A percentile compares a stretch with the other conserved stretches of the same genome.
Conservation (phyloP, 164 flowering plant genomes). For the Vitis riparia region DNA sequence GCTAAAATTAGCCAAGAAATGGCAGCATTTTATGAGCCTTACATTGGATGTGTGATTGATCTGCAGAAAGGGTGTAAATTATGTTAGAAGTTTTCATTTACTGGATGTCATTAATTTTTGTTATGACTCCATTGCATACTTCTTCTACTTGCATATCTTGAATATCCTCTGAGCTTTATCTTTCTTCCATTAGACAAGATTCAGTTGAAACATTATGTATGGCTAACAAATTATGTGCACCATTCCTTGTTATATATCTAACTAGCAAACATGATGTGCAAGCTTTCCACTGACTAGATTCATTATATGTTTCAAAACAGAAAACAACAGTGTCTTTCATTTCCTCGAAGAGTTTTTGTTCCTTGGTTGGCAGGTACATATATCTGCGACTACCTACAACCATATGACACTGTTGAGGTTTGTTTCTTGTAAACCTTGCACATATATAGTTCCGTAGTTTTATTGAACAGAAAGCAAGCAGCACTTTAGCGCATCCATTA, state of each 20-base stretch:
- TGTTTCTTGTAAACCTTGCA: slow-evolving; percentile 12
- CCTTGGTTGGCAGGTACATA: slow-evolving; percentile 77
- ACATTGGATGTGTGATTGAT: neutral
- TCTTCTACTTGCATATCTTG: neutral
- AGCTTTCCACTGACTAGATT: neutral
- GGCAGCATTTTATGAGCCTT: neutral
- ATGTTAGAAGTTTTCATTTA: neutral
- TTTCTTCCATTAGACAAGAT: neutral
- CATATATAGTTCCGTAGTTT: neutral
- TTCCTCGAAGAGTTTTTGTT: slow-evolving; percentile 84
- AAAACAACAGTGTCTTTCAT: slow-evolving; percentile 46
- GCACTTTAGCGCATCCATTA: neutral
- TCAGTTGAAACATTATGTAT: neutral
- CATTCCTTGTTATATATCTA: no score
- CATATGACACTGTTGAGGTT: slow-evolving; percentile 83
- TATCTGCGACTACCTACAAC: slow-evolving; percentile 78
- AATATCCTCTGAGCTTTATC: neutral
- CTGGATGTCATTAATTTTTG: neutral
- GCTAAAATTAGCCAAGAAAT: neutral
- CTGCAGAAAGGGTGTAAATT: neutral
- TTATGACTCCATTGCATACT: neutral
- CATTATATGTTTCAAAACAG: slow-evolving; percentile 39
- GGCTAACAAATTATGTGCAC: no score
- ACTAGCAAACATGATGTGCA: neutral
- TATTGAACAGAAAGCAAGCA: neutral